Percentiles rank a stretch among this genome's conserved stretches.
phyloP scores from a whole-genome alignment of 1,284 basidiomycete genomes.

The Naganishia cerealis region DNA sequence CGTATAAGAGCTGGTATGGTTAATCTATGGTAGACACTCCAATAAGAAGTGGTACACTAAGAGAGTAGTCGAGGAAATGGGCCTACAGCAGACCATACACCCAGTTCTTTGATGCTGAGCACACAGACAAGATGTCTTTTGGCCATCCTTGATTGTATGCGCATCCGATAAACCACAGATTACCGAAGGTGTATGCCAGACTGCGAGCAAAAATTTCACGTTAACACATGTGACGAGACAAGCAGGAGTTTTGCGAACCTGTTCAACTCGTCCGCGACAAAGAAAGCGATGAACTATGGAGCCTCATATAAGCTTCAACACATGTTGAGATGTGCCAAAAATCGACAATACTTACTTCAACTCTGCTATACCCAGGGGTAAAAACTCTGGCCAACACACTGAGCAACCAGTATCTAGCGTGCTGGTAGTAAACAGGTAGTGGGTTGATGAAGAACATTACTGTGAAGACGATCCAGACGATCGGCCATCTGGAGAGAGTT shows the following conservation, averaged over 20 bases:
- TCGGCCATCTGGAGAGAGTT: conserved; percentile 64
- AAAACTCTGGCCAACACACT: conserved; percentile 65
- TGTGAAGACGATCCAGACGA: conserved; percentile 75
- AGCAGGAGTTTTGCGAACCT: conserved; percentile 33
- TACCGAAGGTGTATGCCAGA: conserved; percentile 70
- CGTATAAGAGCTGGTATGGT: conserved; percentile 61
- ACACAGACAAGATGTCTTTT: conserved; percentile 56
- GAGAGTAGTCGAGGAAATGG: conserved; percentile 54
- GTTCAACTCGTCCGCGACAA: conserved; percentile 70
- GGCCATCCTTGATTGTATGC: conserved; percentile 58
- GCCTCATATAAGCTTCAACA: conserved; percentile 43
- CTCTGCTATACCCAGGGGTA: conserved; percentile 68
- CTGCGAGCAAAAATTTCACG: conserved; percentile 55
- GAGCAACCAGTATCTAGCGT: conserved; percentile 77
- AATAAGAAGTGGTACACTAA: conserved; percentile 56
- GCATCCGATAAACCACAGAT: conserved; percentile 60
- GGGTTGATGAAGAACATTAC: conserved; percentile 71
- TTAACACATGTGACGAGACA: not conserved
- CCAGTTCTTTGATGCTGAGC: conserved; percentile 59
- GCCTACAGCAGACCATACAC: conserved; percentile 37
- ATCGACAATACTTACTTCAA: conserved; percentile 63
- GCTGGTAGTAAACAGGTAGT: conserved; percentile 65
- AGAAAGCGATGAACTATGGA: conserved; percentile 43
- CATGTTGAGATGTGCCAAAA: conserved; percentile 68
- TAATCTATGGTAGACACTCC: conserved; percentile 33